A percentile compares a stretch with the other conserved stretches of the same genome.
Conservation (phyloP, 257 asterid species). For the Plectranthus barbatus region DNA sequence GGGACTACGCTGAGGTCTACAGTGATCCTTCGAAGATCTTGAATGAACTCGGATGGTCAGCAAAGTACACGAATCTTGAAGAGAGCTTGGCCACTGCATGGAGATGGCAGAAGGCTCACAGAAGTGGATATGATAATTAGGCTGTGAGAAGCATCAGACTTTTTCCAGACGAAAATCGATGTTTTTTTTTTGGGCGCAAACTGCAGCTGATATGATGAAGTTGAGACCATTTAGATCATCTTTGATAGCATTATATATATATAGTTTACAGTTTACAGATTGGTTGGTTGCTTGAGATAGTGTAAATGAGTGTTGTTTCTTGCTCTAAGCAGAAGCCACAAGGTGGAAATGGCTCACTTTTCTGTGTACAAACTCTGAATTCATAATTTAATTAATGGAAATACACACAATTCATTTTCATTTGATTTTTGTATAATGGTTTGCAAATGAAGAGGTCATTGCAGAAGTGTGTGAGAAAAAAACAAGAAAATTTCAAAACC, state of each 20-base stretch:
- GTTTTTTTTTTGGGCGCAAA: not conserved
- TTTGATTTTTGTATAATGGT: too few relatives aligned
- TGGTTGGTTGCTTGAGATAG: not conserved
- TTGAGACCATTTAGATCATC: not conserved
- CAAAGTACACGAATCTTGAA: conserved; percentile 58
- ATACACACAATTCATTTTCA: not conserved
- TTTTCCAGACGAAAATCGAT: not conserved
- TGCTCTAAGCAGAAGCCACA: not conserved
- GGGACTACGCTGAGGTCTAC: conserved; percentile 82
- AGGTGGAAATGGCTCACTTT: not conserved
- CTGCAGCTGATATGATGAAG: not conserved
- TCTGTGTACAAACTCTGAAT: not conserved
- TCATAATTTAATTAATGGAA: not conserved
- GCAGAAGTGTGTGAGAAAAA: too few relatives aligned
- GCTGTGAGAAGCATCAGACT: not conserved
- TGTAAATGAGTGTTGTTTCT: not conserved
- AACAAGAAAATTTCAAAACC: too few relatives aligned
- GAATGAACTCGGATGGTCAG: conserved; percentile 65
- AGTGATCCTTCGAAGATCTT: conserved; percentile 77
- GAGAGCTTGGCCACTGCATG: conserved; percentile 74
- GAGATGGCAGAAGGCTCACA: conserved; percentile 90
- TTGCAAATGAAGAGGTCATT: too few relatives aligned
- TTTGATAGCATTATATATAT: not conserved
- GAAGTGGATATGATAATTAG: conserved; percentile 52
- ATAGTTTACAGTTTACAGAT: not conserved